Evolutionary conservation across 2,329 filamentous ascomycete species (phyloP), one percentile per base, ranked within the genome.

Genomic region (Alternaria metachromatica): DNA sequence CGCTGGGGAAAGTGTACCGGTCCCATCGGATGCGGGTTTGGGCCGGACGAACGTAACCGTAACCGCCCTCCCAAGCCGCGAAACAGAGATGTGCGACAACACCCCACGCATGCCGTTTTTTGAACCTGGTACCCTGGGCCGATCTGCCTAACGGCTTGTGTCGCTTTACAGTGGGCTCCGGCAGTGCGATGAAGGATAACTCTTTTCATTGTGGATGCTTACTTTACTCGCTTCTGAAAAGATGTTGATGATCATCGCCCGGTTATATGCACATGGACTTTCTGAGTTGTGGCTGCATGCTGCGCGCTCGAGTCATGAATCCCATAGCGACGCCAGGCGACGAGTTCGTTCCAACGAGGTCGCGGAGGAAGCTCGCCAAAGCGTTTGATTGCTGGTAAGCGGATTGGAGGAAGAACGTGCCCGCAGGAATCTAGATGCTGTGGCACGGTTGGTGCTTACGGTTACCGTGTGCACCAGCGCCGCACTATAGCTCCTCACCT

Each of bases 341-440:
- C 13, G 12, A 46, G 15, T 28, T 48, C 26, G 51, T 54, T 54
- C 60, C 55, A 58, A 51, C 55, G 48, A 58, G 48, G 37, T 13
- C 28, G 48, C 48, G 37, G 55, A 56, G 58, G 58, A 57, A 49
- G 30, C 44, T 55, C 30, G 58, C 53, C 43, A 62, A 43, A 50
- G 50, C 15, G 23, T 56, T 46, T 62, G 64, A 53, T 57, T 48
- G 55, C 61, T 55, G 20, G 50, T 28, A 43, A 25, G 37, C 55
- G 58, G 64, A 69, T 71, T 71, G 68, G 68, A 69, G 68, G 68
- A 70, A 58, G 58, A 69, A 63, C 57, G 51, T 21, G 60, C 64
- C 57, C 60, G 44, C 50, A 37, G 23, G n/a, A 28, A 51, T 61
- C 49, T 53, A 60, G 56, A 57, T 49, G 61, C 41, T 55, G 53